Conservation (phyloP, 1,284 basidiomycete species). For the Ganoderma leucocontextum region DNA sequence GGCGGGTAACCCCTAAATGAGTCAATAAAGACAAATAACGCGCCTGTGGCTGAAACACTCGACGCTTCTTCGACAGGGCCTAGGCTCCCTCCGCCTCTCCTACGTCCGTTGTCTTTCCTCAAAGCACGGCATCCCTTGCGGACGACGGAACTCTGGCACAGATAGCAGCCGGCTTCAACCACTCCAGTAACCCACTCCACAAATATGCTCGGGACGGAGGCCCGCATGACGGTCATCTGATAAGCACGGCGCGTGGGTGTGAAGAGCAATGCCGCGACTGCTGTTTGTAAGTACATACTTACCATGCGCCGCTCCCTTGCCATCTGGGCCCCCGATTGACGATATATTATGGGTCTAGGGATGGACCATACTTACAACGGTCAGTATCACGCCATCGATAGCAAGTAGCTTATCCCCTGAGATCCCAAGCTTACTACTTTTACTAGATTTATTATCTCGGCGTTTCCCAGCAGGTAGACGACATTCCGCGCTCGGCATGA, state of each 20-base stretch:
- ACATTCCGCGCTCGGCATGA: slow-evolving; percentile 12
- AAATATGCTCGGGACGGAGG: neutral
- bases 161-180: neutral
- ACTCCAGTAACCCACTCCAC: neutral
- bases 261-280: neutral
- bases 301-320: neutral
- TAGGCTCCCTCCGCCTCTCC: neutral
- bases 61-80: neutral
- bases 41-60: slow-evolving; percentile 14
- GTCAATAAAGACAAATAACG: slow-evolving; percentile 20
- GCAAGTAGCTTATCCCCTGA: neutral
- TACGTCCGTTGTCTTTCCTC: neutral
- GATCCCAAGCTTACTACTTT: neutral
- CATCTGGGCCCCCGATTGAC: neutral
- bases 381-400: slow-evolving; percentile 4
- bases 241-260: neutral
- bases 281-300: neutral
- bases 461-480: neutral
- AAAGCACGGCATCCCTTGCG: slow-evolving; percentile 7
- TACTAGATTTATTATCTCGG: neutral
- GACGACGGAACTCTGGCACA: neutral
- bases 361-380: neutral
- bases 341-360: neutral
- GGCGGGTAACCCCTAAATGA: neutral
- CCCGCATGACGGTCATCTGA: slow-evolving; percentile 13